phyloP scores from a whole-genome alignment of 2,329 filamentous ascomycete genomes.

The Leptosphaerulina australis region DNA sequence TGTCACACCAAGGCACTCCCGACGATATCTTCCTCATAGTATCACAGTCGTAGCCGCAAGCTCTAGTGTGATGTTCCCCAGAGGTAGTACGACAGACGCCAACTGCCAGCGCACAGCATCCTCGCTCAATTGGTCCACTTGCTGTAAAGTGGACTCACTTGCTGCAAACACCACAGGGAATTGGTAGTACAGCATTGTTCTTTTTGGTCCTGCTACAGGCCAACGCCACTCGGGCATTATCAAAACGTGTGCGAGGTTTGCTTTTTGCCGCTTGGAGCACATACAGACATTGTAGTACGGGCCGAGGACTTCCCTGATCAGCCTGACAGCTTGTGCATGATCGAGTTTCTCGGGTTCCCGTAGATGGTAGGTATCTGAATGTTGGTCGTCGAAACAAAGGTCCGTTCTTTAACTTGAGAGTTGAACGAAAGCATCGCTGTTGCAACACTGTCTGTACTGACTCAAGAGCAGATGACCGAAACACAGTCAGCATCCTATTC shows the following conservation, averaged over 20 bases:
- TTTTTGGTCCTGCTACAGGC: constrained; percentile 1
- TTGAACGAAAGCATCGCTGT: too few relatives aligned
- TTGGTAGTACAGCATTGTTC: constrained; percentile 8
- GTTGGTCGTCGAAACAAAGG: background rate
- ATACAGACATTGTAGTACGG: background rate
- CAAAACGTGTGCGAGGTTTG: constrained; percentile 4
- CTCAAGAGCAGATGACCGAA: too few relatives aligned
- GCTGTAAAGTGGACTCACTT: constrained; percentile 16
- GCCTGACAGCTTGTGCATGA: background rate
- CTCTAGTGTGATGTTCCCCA: constrained; percentile 32
- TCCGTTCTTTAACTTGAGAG: too few relatives aligned
- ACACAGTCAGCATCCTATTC: too few relatives aligned
- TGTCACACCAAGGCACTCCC: constrained; percentile 22
- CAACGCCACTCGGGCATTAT: constrained; percentile 10
- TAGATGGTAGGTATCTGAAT: background rate
- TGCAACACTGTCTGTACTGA: too few relatives aligned
- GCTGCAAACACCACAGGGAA: constrained; percentile 19
- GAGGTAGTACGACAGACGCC: constrained; percentile 36
- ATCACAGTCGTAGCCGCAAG: constrained; percentile 14
- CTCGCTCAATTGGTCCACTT: constrained; percentile 16
- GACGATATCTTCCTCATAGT: constrained; percentile 21
- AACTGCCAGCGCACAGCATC: constrained; percentile 30
- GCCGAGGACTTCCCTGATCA: background rate
- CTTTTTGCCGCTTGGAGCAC: constrained; percentile 8
- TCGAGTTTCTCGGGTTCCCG: background rate